Evolutionary conservation across 306 rosid genomes (phyloP).

Genomic region (Abrus precatorius): DNA sequence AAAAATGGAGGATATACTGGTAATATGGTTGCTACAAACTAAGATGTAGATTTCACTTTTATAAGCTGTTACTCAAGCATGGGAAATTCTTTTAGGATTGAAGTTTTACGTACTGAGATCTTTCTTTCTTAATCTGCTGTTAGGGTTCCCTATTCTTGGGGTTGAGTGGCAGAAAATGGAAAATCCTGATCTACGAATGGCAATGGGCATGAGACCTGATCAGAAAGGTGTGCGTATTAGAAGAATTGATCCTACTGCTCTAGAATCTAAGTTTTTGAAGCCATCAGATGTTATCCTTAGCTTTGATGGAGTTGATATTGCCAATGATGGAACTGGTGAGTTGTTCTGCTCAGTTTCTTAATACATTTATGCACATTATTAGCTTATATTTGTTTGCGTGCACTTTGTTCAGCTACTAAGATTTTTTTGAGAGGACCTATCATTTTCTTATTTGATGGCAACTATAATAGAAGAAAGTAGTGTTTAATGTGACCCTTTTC

Average conservation of each 20-base stretch:
- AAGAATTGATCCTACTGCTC: conserved; percentile 94
- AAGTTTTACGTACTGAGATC: conserved; percentile 30
- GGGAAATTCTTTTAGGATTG: neutral
- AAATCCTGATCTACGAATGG: conserved; percentile 88
- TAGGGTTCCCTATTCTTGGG: conserved; percentile 96
- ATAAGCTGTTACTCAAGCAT: conserved; percentile 28
- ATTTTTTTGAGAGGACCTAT: conserved; percentile 20
- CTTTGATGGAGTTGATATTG: conserved; percentile 91
- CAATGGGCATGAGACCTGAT: conserved; percentile 85
- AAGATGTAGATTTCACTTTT: conserved; percentile 45
- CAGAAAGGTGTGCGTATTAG: conserved; percentile 97
- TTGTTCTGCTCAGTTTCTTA: conserved; percentile 31
- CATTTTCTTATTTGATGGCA: conserved; percentile 35
- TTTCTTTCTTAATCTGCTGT: conserved; percentile 36
- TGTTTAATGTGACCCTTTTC: conserved; percentile 25
- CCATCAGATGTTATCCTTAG: conserved; percentile 95
- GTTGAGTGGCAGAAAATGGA: conserved; percentile 99
- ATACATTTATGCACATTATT: neutral
- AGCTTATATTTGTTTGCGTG: conserved; percentile 37
- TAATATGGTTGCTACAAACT: conserved; percentile 43
- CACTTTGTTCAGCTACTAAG: conserved; percentile 34
- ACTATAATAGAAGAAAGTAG: conserved; percentile 28
- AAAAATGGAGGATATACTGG: conserved; percentile 93
- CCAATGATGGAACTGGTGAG: conserved; percentile 97
- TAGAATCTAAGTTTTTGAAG: conserved; percentile 82